Percentiles rank a stretch among this genome's conserved stretches.
These are phyloP conservation scores for Nicotiana sylvestris DNA, from an alignment of 257 asterid species.

Conservation along the genomic window DNA sequence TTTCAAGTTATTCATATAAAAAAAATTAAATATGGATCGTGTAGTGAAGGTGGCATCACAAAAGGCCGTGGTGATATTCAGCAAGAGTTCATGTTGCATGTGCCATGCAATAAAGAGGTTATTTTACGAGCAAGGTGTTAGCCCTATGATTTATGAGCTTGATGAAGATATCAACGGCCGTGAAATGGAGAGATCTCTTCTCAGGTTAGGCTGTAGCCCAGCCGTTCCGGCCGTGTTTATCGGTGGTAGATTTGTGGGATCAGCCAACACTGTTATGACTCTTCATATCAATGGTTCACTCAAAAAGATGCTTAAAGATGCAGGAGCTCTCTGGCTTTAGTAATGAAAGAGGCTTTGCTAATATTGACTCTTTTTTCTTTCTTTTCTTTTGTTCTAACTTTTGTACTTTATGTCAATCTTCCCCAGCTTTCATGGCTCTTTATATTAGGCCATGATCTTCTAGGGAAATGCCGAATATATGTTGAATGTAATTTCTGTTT, in stretches of 20 bases:
- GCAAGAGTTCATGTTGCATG: conserved; percentile 82
- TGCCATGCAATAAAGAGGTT: conserved; percentile 78
- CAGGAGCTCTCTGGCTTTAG: conserved; percentile 83
- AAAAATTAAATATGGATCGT: conserved; percentile 38
- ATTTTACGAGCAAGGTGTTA: conserved; percentile 75
- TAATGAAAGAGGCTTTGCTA: not conserved
- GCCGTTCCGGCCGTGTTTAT: conserved; percentile 60
- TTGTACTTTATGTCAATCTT: not conserved
- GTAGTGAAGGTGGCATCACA: conserved; percentile 49
- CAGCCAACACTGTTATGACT: conserved; percentile 44
- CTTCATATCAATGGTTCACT: conserved; percentile 63
- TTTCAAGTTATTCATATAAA: not conserved
- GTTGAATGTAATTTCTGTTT: not conserved
- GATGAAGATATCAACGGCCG: conserved; percentile 45
- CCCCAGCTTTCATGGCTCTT: not conserved
- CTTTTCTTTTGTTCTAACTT: not conserved
- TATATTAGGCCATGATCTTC: conserved; percentile 7
- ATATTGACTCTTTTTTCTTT: not conserved
- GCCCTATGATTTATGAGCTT: conserved; percentile 61
- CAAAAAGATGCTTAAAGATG: conserved; percentile 62
- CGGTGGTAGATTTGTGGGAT: conserved; percentile 57
- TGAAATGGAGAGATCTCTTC: conserved; percentile 56
- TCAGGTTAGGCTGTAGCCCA: conserved; percentile 55
- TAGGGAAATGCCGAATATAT: not conserved
- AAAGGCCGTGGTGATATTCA: conserved; percentile 73